Percentiles rank a stretch among this genome's conserved stretches.
Conservation (phyloP, 306 rosid species). For the Mimosa pudica region DNA sequence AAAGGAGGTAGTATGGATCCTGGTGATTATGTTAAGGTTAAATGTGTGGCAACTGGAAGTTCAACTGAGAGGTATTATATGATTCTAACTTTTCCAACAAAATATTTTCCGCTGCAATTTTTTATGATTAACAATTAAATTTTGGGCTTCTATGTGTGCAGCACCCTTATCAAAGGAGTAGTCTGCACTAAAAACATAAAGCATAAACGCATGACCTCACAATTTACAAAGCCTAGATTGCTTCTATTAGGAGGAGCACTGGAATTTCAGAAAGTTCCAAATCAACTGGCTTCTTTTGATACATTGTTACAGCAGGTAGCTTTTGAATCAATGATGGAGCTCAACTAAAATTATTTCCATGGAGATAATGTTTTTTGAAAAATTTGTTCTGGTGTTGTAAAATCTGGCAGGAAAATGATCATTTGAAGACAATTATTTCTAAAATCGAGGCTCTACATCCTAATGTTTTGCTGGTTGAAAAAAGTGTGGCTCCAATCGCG, state of each 20-base stretch:
- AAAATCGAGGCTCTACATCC: conserved; percentile 89
- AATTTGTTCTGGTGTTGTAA: conserved; percentile 20
- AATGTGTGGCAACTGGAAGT: conserved; percentile 83
- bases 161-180: conserved; percentile 83
- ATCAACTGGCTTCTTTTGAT: conserved; percentile 81
- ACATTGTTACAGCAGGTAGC: conserved; percentile 90
- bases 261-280: conserved; percentile 93
- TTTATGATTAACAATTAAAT: conserved; percentile 30
- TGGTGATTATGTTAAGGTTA: conserved; percentile 87
- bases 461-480: conserved; percentile 95
- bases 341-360: conserved; percentile 4
- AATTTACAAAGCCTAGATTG: conserved; percentile 78
- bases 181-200: conserved; percentile 96
- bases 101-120: not conserved
- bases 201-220: conserved; percentile 99
- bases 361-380: not conserved
- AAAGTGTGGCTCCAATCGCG: conserved; percentile 83
- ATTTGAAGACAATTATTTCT: conserved; percentile 73
- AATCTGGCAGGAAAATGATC: conserved; percentile 84
- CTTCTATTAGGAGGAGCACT: conserved; percentile 84
- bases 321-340: conserved; percentile 28
- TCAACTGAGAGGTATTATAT: conserved; percentile 79
- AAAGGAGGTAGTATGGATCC: conserved; percentile 99
- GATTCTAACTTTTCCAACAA: conserved; percentile 23
- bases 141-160: conserved; percentile 45